A percentile compares a stretch with the other conserved stretches of the same genome.
These are phyloP conservation scores for Talaromyces albobiverticillius DNA, from an alignment of 2,329 filamentous ascomycete species.

Conservation along the genomic window DNA sequence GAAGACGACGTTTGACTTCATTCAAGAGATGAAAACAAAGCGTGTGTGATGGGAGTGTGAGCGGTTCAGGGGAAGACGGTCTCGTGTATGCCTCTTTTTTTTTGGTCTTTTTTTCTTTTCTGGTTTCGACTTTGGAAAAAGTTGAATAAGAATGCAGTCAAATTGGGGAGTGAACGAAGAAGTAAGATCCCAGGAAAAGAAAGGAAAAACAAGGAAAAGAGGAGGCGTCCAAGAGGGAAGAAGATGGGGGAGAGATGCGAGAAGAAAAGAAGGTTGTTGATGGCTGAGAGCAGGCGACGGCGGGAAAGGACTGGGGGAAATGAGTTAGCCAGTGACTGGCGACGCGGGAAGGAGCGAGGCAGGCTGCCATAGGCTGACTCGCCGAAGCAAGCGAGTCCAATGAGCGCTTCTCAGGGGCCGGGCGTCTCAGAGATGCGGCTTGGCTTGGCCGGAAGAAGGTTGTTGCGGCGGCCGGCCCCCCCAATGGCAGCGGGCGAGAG, in stretches of 20 bases:
- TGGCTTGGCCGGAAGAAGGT: not conserved
- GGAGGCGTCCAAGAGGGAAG: constrained; percentile 23
- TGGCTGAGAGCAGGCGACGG: not conserved
- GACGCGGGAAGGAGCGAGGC: not conserved
- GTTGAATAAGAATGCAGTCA: constrained; percentile 12
- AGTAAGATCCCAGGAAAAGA: constrained; percentile 22
- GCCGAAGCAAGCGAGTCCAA: constrained; percentile 8
- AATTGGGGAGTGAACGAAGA: constrained; percentile 28
- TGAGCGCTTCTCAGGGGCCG: constrained; percentile 2
- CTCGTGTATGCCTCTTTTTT: constrained; percentile 12
- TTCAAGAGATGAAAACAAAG: constrained; percentile 12
- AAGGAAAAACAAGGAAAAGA: constrained; percentile 29
- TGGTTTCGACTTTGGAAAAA: constrained; percentile 17
- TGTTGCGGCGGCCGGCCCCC: not conserved
- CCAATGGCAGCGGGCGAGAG: constrained; percentile 14
- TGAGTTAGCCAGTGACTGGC: not conserved
- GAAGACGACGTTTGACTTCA: not conserved
- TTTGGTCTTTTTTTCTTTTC: constrained; percentile 15
- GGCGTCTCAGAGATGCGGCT: constrained; percentile 9
- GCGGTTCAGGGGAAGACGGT: constrained; percentile 16
- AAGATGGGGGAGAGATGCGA: constrained; percentile 16
- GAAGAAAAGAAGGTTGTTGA: constrained; percentile 7
- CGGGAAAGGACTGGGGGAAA: constrained; percentile 10
- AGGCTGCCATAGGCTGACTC: constrained; percentile 2
- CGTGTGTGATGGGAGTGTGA: constrained; percentile 5